Evolutionary conservation across 805 yeast genomes (phyloP), one percentile per base, ranked within the genome.

Genomic region (Blastobotrys robertii): DNA sequence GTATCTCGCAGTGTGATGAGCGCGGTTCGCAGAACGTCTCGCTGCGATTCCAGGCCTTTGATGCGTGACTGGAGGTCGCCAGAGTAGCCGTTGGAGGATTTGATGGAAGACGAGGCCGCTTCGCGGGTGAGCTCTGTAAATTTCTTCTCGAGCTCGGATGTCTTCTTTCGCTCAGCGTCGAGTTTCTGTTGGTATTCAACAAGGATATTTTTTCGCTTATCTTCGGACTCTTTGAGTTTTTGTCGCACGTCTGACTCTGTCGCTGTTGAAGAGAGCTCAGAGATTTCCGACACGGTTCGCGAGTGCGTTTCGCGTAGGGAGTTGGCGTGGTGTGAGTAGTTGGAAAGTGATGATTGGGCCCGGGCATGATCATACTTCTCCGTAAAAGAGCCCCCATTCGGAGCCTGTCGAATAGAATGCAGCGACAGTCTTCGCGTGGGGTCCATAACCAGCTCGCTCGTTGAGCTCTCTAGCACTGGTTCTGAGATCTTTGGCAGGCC

Each of bases 131-230:
- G 37, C 19, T 38, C 38, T 12, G 40, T 46, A 8, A 50, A 25
- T 37, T 41, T 39, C 31, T 46, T 43, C 33, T 51, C 50, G 33
- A 53, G 44, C 31, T 48, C 49, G 30, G 44, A 10, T 6, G 37
- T 44, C 25, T 44, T 40, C 15, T 44, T 41, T 14, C 55, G 46
- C 42, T 52, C 55, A 2, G 29, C 33, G 38, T 53, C 57, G 12
- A 53, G 45, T 39, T 48, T 51, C 30, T 50, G 46, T 37, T 50
- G 50, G 42, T 51, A 50, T 13, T 53, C 53, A 13, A 50, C 30
- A 39, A 51, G 38, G 28, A 44, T 25, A n/a, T 32, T 33, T 6
- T 50, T 40, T 8, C 50, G 42, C 19, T 43, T 42, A 8, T 51
- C 54, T 15, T 53, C 54, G 8, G 51, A 40, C 30, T 46, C 50